These are phyloP conservation scores for Chlorella variabilis DNA, from an alignment of 163 green algal genomes.

Conservation along the genomic window DNA sequence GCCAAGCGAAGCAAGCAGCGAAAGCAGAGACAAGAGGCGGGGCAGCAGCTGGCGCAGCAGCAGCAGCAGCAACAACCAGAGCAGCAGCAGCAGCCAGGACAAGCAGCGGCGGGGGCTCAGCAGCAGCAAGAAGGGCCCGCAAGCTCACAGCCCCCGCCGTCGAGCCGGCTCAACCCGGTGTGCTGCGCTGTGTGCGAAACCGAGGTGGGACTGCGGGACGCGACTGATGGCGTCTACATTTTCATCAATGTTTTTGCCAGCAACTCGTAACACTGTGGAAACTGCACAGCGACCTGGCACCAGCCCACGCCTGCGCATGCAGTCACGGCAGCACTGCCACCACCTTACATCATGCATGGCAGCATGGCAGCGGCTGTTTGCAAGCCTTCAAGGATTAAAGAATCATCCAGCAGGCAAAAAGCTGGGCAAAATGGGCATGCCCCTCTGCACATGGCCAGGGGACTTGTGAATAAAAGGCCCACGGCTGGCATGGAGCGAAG, in stretches of 20 bases:
- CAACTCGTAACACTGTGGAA: constrained; percentile 1
- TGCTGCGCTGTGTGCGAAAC: constrained; percentile 66
- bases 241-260: constrained; percentile 71
- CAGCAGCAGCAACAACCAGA: constrained; percentile 10
- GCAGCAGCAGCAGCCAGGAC: constrained; percentile 39
- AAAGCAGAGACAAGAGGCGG: not conserved
- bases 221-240: constrained; percentile 71
- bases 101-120: not conserved
- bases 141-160: constrained; percentile 1
- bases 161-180: constrained; percentile 63
- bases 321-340: no score
- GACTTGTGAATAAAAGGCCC: no score
- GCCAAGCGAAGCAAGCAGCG: not conserved
- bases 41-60: not conserved
- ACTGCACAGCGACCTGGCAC: no score
- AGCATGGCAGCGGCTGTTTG: no score
- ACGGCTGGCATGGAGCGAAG: no score
- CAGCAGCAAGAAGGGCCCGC: constrained; percentile 9
- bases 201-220: constrained; percentile 58
- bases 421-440: no score
- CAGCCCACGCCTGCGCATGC: no score
- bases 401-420: no score
- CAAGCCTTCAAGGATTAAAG: no score
- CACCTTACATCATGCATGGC: no score
- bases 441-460: no score